phyloP scores from a whole-genome alignment of 164 flowering plant genomes.

The Kingdonia uniflora region DNA sequence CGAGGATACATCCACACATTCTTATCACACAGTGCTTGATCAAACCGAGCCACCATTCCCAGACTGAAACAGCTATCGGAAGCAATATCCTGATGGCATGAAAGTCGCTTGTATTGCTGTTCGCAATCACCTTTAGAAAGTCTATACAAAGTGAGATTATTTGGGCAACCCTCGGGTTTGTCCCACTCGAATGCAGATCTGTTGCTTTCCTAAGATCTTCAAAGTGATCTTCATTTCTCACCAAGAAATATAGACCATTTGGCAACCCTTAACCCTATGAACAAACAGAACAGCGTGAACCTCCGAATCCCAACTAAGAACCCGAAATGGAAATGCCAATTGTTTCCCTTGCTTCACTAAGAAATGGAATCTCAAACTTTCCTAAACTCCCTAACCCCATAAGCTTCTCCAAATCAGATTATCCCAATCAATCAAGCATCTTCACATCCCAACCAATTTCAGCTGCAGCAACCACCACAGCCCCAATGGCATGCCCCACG shows the following conservation, averaged over 20 bases:
- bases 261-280: constrained; percentile 67
- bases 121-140: constrained; percentile 54
- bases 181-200: constrained; percentile 63
- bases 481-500: too few species aligned
- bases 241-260: too few species aligned
- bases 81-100: constrained; percentile 99
- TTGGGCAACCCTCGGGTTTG: constrained; percentile 89
- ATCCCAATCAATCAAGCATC: constrained; percentile 76
- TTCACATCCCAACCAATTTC: constrained; percentile 81
- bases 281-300: constrained; percentile 82
- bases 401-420: too few species aligned
- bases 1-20: too few species aligned
- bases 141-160: too few species aligned
- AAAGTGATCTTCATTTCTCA: too few species aligned
- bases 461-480: too few species aligned
- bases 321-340: too few species aligned
- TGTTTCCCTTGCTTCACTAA: constrained; percentile 45
- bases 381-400: too few species aligned
- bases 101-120: constrained; percentile 46
- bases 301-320: constrained; percentile 79
- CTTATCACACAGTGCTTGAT: too few species aligned
- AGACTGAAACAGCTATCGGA: too few species aligned
- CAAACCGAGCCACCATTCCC: too few species aligned
- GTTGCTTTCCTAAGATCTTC: constrained; percentile 46
- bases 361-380: constrained; percentile 35